These are phyloP conservation scores for Ilyonectria sp. DNA, from an alignment of 2,329 filamentous ascomycete genomes.

Conservation along the genomic window DNA sequence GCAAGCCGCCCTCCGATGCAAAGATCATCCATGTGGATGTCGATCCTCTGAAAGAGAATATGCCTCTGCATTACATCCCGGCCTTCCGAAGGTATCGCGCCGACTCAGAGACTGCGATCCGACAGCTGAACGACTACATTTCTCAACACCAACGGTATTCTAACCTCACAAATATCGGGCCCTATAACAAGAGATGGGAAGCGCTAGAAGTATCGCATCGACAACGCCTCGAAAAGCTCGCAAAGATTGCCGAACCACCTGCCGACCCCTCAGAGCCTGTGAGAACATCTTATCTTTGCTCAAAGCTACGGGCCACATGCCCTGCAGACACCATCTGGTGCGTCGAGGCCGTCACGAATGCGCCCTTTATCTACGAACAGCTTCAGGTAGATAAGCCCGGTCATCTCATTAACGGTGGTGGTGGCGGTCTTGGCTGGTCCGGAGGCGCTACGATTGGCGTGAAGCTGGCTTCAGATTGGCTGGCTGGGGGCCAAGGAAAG, in stretches of 20 bases:
- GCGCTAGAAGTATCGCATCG: conserved; percentile 13
- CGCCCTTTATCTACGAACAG: conserved; percentile 76
- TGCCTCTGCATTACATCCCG: conserved; percentile 80
- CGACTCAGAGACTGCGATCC: conserved; percentile 74
- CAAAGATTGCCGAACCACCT: conserved; percentile 1
- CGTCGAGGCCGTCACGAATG: conserved; percentile 82
- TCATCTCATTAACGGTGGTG: conserved; percentile 83
- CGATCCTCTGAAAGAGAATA: conserved; percentile 77
- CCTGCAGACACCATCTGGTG: conserved; percentile 73
- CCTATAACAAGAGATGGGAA: conserved; percentile 13
- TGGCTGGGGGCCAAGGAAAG: conserved; percentile 53
- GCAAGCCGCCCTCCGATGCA: conserved; percentile 65
- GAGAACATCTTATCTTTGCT: conserved; percentile 9
- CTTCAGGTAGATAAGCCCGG: conserved; percentile 77
- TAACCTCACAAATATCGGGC: not conserved
- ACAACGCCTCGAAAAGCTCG: not conserved
- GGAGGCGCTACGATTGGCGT: conserved; percentile 81
- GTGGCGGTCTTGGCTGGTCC: conserved; percentile 83
- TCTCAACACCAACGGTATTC: not conserved
- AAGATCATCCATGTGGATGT: conserved; percentile 74
- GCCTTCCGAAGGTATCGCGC: conserved; percentile 76
- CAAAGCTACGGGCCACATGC: conserved; percentile 28
- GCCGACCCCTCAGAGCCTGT: not conserved
- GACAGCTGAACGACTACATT: conserved; percentile 25
- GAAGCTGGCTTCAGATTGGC: conserved; percentile 71